Base-by-base conservation (phyloP, 164 flowering plant species). In the Pachysandra terminalis region DNA sequence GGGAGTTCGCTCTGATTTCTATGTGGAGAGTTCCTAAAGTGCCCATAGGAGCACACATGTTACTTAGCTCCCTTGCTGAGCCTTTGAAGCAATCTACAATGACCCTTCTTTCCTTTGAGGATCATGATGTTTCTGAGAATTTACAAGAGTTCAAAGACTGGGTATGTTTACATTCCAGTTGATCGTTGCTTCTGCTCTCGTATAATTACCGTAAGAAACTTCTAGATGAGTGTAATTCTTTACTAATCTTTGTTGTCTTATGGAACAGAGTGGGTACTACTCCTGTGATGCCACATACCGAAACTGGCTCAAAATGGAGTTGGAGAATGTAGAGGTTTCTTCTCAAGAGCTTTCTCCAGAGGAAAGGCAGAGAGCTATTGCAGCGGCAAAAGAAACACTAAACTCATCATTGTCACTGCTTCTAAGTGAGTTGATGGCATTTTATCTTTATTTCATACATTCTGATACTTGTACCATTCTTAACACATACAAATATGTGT, bases 21-120 rank as follows among this genome's bases (percentile, higher is more conserved):
- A 92, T 95, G 97, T 92, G 98, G 97, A 95, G 99, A 81, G 90
- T 87, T 49, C 98, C 99, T 32, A 85, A 86, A 73, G 79, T 89
- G 85, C 99, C 99, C 22, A 75, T 84, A 23, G 99, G 98, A 66
- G 96, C 99, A 23, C 99, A 95, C 74, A 80, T 74, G 51, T 70
- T 92, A 67, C 91, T 95, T 56, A 84, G 97, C 78, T 84, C 85
- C 62, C 95, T 95, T 73, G 97, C 97, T 59, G 99, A 95, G 79
- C 99, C 99, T 64, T 74, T 95, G 84, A 90, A 90, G 74, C 96
- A 86, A 68, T 86, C 79, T 65, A 60, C 84, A 28, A 87, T 85
- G 72, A 69, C 64, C 64, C 78, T 80, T 59, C 74, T 78, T 70
- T 66, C 82, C 25, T 26, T 76, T 59, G 89, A 88, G 51, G 93